A percentile compares a stretch with the other conserved stretches of the same genome.
phyloP scores from a whole-genome alignment of 139 green algal genomes.

The Chlorella sp. region DNA sequence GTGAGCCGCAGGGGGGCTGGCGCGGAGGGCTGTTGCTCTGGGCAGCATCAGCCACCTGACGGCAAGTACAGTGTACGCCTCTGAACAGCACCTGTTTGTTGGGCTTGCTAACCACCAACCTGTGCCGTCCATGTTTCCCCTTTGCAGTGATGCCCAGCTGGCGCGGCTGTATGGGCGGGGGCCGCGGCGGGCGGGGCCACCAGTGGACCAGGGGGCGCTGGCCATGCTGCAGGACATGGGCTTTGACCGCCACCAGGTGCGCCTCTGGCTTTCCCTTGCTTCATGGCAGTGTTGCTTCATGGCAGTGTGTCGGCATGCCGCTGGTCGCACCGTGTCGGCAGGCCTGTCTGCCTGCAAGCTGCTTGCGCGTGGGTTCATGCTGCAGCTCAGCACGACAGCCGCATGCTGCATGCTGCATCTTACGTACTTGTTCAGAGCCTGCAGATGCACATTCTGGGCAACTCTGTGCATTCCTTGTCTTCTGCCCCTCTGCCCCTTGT shows the following conservation, averaged over 20 bases:
- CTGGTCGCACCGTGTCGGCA: too few species aligned
- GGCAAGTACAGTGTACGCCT: too few species aligned
- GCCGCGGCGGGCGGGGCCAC: not conserved
- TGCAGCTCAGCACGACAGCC: not conserved
- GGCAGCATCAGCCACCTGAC: too few species aligned
- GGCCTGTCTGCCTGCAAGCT: too few species aligned
- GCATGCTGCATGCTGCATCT: not conserved
- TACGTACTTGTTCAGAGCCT: too few species aligned
- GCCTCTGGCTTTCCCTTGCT: too few species aligned
- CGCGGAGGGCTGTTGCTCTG: not conserved
- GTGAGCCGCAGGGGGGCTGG: not conserved
- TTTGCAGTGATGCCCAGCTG: conserved; percentile 18
- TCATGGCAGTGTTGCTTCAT: too few species aligned
- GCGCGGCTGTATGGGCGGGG: conserved; percentile 11
- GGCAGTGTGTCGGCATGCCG: too few species aligned
- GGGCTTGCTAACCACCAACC: too few species aligned
- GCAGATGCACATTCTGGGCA: too few species aligned
- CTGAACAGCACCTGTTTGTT: too few species aligned
- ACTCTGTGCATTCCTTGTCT: not conserved
- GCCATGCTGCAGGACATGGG: conserved; percentile 93
- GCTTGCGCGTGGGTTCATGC: not conserved
- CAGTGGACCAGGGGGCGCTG: conserved; percentile 73
- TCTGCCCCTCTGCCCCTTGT: not conserved
- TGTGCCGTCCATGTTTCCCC: not conserved
- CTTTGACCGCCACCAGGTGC: conserved; percentile 69